These are phyloP conservation scores for Fagopyrum homotropicum DNA, from an alignment of 148 eudicot genomes.

Conservation along the genomic window DNA sequence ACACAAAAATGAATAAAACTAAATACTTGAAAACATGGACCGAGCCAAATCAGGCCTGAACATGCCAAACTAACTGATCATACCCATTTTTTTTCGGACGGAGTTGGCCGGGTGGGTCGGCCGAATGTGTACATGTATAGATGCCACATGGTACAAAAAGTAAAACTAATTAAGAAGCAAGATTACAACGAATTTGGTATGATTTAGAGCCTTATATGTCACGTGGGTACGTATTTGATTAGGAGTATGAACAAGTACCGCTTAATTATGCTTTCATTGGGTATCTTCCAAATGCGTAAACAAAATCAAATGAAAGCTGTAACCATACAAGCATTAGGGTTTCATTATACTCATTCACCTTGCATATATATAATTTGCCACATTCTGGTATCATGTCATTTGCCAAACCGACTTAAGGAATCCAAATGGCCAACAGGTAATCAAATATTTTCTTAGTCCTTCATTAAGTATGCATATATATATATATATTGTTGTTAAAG, in stretches of 20 bases:
- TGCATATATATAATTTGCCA: background rate
- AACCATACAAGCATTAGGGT: background rate
- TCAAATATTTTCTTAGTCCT: background rate
- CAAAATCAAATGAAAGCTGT: background rate
- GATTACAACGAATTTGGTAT: no score
- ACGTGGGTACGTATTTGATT: background rate
- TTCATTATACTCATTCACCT: background rate
- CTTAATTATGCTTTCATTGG: background rate
- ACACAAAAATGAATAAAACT: no score
- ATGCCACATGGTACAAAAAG: no score
- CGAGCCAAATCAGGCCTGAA: no score
- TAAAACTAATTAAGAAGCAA: no score
- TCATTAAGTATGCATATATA: background rate
- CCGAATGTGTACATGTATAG: no score
- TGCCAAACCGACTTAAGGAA: background rate
- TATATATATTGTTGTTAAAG: background rate
- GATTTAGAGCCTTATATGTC: background rate
- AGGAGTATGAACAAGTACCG: background rate
- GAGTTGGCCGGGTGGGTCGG: no score
- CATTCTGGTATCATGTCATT: background rate
- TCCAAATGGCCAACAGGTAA: background rate
- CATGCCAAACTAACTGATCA: no score
- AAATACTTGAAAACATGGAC: no score
- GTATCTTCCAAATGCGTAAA: conserved; percentile 1
- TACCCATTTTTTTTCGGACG: no score